Conservation (phyloP, 169 alveolate genomes). For the Cryptosporidium xiaoi region DNA sequence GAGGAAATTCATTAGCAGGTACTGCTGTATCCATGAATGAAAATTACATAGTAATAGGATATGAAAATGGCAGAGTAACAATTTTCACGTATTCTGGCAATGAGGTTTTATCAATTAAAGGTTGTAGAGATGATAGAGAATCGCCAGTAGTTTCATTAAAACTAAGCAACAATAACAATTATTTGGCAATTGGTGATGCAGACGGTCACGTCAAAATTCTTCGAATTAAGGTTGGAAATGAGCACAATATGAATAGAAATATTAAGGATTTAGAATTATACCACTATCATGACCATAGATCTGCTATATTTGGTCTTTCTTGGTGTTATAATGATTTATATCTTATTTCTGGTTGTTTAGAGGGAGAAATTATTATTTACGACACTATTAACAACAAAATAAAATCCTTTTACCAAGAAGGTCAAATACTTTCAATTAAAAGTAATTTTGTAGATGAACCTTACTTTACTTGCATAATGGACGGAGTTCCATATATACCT, state of each 20-base stretch:
- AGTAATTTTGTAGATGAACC: not conserved
- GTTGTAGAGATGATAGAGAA: slow-evolving; percentile 14
- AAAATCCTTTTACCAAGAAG: slow-evolving; percentile 27
- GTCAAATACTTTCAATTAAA: slow-evolving; percentile 44
- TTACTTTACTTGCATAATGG: slow-evolving; percentile 40
- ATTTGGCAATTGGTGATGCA: slow-evolving; percentile 67
- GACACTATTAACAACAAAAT: not conserved
- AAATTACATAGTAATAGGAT: slow-evolving; percentile 54
- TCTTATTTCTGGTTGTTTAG: slow-evolving; percentile 65
- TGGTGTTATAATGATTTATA: slow-evolving; percentile 36
- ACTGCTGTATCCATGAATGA: slow-evolving; percentile 55
- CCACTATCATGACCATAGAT: slow-evolving; percentile 14
- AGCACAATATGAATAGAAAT: not conserved
- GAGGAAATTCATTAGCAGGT: slow-evolving; percentile 41
- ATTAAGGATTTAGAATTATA: not conserved
- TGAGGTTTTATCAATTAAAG: not conserved
- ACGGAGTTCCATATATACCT: slow-evolving; percentile 47
- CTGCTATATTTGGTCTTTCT: slow-evolving; percentile 69
- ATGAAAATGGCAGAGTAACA: slow-evolving; percentile 62
- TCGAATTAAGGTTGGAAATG: slow-evolving; percentile 1
- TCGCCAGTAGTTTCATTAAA: slow-evolving; percentile 57
- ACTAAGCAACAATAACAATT: slow-evolving; percentile 11
- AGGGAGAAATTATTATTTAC: slow-evolving; percentile 36
- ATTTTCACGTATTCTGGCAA: slow-evolving; percentile 48
- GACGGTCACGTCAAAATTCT: slow-evolving; percentile 18